These are phyloP conservation scores for Zygosaccharomyces bisporus DNA, from an alignment of 805 yeast genomes.

Conservation along the genomic window DNA sequence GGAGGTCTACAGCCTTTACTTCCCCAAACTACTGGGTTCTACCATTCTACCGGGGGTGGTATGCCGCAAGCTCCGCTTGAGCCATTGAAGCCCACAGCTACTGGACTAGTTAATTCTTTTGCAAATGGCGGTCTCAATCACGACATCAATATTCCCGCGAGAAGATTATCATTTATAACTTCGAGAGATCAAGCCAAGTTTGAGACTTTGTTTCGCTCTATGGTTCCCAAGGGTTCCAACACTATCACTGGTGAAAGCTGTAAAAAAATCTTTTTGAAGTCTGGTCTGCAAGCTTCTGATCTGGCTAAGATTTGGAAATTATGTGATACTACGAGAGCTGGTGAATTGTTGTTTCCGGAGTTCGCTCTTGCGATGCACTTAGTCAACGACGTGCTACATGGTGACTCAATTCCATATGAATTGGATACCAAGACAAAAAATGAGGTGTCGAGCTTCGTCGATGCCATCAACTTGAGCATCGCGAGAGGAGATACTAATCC, in stretches of 20 bases:
- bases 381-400: constrained; percentile 72
- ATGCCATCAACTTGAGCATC: constrained; percentile 75
- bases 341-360: constrained; percentile 85
- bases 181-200: constrained; percentile 82
- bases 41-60: constrained; percentile 15
- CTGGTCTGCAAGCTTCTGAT: constrained; percentile 69
- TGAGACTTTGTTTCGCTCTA: constrained; percentile 76
- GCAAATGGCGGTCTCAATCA: constrained; percentile 48
- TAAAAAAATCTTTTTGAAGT: constrained; percentile 71
- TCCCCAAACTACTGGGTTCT: constrained; percentile 45
- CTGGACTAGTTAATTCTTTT: constrained; percentile 44
- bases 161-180: constrained; percentile 79
- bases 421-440: constrained; percentile 70
- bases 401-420: constrained; percentile 69
- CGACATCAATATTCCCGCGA: constrained; percentile 63
- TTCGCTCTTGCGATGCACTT: constrained; percentile 88
- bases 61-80: constrained; percentile 33
- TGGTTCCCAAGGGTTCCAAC: constrained; percentile 54
- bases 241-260: constrained; percentile 68
- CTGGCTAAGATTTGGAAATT: constrained; percentile 87
- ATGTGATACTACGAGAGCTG: constrained; percentile 85
- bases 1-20: constrained; percentile 33
- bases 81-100: constrained; percentile 42
- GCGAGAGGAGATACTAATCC: constrained; percentile 49
- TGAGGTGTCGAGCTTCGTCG: constrained; percentile 87